Evolutionary conservation across 2,329 filamentous ascomycete genomes (phyloP).

Genomic region (Aspergillus alliaceus): DNA sequence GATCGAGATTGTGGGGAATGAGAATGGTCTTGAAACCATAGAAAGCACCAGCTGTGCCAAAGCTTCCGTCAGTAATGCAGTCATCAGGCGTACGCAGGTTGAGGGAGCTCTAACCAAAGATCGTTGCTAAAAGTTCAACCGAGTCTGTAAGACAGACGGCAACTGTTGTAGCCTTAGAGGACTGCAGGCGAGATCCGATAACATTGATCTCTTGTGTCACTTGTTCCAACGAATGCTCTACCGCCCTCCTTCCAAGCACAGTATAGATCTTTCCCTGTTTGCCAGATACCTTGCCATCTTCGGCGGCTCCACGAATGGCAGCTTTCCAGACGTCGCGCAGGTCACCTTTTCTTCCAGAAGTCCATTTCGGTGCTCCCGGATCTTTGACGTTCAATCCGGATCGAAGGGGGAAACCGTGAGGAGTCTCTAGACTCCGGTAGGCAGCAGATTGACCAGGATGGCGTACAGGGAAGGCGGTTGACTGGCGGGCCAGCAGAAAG

Average conservation of each 20-base stretch:
- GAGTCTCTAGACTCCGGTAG: constrained; percentile 80
- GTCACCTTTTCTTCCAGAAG: constrained; percentile 80
- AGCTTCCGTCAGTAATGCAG: constrained; percentile 12
- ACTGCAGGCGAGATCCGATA: constrained; percentile 74
- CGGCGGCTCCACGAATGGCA: constrained; percentile 64
- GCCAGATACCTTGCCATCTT: constrained; percentile 60
- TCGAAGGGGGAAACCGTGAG: constrained; percentile 79
- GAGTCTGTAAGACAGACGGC: constrained; percentile 93
- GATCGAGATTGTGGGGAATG: constrained; percentile 76
- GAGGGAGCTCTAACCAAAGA: constrained; percentile 62
- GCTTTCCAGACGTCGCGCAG: constrained; percentile 86
- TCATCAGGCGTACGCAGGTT: not conserved
- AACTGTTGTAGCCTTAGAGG: constrained; percentile 69
- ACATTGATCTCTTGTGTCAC: constrained; percentile 84
- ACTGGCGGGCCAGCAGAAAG: constrained; percentile 83
- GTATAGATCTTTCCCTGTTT: constrained; percentile 73
- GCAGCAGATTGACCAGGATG: constrained; percentile 81
- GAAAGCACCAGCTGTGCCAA: constrained; percentile 71
- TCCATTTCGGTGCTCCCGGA: constrained; percentile 76
- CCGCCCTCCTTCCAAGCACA: constrained; percentile 71
- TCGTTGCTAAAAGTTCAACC: constrained; percentile 75
- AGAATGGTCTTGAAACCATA: constrained; percentile 83
- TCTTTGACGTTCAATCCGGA: constrained; percentile 80
- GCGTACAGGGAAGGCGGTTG: constrained; percentile 73
- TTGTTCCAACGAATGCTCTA: constrained; percentile 71